These are phyloP conservation scores for Simmondsia chinensis DNA, from an alignment of 148 eudicot species.

Conservation along the genomic window DNA sequence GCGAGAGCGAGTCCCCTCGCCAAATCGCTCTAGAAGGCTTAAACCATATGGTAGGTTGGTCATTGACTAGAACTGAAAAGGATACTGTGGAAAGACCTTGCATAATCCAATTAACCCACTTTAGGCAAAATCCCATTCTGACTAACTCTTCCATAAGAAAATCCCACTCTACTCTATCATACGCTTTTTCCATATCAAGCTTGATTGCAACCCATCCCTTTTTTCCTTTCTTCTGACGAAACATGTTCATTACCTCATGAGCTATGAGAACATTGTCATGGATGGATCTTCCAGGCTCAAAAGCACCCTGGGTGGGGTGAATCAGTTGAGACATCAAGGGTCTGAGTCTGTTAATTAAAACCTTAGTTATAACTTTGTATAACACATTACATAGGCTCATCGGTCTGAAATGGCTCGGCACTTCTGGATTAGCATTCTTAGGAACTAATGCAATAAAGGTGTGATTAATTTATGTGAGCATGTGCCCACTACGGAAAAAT, in stretches of 20 bases:
- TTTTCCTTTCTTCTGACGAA: not conserved
- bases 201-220: not conserved
- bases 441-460: not conserved
- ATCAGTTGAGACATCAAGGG: not conserved
- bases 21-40: not conserved
- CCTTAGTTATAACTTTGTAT: not conserved
- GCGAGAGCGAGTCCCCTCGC: not conserved
- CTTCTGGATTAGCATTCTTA: not conserved
- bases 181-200: not conserved
- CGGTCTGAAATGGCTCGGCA: not conserved
- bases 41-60: not conserved
- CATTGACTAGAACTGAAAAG: not conserved
- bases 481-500: not conserved
- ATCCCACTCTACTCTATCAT: not conserved
- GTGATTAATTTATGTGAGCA: not conserved
- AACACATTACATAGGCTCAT: not conserved
- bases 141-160: not conserved
- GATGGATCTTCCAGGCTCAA: not conserved
- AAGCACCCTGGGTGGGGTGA: not conserved
- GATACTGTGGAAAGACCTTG: not conserved
- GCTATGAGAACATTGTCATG: not conserved
- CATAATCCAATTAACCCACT: not conserved
- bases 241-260: not conserved
- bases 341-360: not conserved
- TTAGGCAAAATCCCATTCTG: not conserved